Base-by-base conservation (phyloP, 2,329 filamentous ascomycete genomes). In the Graphilbum sp. region DNA sequence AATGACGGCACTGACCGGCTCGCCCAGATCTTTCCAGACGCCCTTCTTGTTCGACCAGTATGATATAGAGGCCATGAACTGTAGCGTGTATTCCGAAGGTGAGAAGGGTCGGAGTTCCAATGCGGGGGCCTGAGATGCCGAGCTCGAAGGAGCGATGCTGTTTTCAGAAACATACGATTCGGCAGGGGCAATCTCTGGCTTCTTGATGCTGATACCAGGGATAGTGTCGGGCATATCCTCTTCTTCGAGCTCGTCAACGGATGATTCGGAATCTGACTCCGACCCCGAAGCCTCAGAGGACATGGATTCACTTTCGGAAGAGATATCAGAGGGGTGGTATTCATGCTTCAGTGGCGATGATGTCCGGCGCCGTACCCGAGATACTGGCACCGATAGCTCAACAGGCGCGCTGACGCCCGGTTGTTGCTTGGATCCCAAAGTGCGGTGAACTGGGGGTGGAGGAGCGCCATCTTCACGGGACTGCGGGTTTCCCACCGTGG, bases 311-410 rank as follows among this genome's bases (percentile, higher is more conserved):
- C 73, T 75, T 15, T 56, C 61, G 0, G 72, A 76, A 0, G 70
- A 75, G 35, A 65, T 57, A 36, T 77, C 72, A 1, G 90, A 96
- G 13, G 88, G 88, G 45, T 87, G 79, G 50, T 95, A 98, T 59
- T 98, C 88, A 53, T 96, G 88, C 61, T 98, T 98, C 36, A 98
- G 64, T 0, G 90, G 90, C 2, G 90, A 98, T 0, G 90, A 96
- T 2, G 76, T 80, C 16, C 86, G 75, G 33, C 87, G 74, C 51
- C 79, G 72, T 18, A 72, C 46, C 55, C 55, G 66, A 45, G 54
- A 54, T 47, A 49, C 55, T 49, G 53, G 59, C 53, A 44, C 61
- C 50, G 40, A 57, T 47, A 48, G 55, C 48, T 61, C 76, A 50
- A 51, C 63, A 52, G 54, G 75, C 46, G 53, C 65, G 40, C 42